Conservation (phyloP, 257 asterid species). For the Sherardia arvensis region DNA sequence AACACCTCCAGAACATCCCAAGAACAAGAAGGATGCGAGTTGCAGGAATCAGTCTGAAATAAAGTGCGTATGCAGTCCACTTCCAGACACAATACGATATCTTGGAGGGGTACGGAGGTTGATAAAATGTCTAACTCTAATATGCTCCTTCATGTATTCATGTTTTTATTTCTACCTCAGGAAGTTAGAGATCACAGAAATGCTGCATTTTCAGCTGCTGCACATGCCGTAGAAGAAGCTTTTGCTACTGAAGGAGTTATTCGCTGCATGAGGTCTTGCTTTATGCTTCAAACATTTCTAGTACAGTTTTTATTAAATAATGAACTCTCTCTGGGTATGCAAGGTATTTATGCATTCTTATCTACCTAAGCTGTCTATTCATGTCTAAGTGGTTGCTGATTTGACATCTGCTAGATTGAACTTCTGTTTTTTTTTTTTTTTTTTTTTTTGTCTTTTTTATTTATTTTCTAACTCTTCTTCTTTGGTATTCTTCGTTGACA, state of each 20-base stretch:
- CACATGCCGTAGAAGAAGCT: constrained; percentile 76
- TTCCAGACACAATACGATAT: constrained; percentile 41
- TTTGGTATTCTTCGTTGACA: constrained; percentile 14
- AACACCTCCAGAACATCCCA: constrained; percentile 29
- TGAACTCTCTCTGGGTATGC: background rate
- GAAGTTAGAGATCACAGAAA: constrained; percentile 43
- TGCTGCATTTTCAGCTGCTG: constrained; percentile 49
- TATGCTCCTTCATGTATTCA: constrained; percentile 4
- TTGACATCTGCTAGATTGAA: constrained; percentile 1
- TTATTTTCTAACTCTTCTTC: background rate
- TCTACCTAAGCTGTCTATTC: background rate
- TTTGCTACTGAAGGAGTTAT: constrained; percentile 52
- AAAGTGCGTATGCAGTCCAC: constrained; percentile 44
- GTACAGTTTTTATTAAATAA: background rate
- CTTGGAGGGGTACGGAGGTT: constrained; percentile 62
- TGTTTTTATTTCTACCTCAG: constrained; percentile 23
- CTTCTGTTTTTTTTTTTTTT: background rate
- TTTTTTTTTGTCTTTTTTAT: background rate
- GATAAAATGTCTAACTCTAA: background rate
- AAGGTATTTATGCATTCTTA: too few species aligned
- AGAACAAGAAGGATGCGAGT: constrained; percentile 32
- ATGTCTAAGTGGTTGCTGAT: background rate
- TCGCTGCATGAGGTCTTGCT: constrained; percentile 57
- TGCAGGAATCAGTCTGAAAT: constrained; percentile 35
- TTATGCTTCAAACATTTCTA: background rate